Base-by-base conservation (phyloP, 371 early-diverging fungal species). In the Syncephalastrum contaminatum region DNA sequence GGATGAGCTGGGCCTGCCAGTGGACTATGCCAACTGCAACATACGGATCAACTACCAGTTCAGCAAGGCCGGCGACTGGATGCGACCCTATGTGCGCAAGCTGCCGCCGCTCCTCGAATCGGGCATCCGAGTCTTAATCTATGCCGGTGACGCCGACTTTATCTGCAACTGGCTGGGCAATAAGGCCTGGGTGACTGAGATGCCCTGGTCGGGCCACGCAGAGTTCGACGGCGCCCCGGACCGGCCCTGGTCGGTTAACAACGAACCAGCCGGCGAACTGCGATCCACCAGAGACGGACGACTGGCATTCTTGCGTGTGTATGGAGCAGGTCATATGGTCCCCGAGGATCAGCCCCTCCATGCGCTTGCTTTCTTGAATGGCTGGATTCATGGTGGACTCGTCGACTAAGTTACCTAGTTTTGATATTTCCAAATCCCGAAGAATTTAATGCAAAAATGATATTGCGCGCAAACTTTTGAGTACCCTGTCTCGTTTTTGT, bases 121-220 rank as follows among this genome's bases (percentile, higher is more conserved):
- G 48, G 89, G 88, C 43, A 79, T 96, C 64, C 76, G 83, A 15
- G 81, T 96, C 12, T 72, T 97, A 56, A 69, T 97, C 50, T 97
- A 95, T 72, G 92, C 94, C 59, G 97, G 97, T 51, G 85, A 90
- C 61, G 88, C 89, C 4, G 91, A 91, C 65, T 90, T 80, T 60
- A 89, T 90, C 50, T 91, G 93, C 80, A 92, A 92, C 71, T 95
- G 94, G 94, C 86, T 90, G 64, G 96, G 96, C 51, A 96, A 94
- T 84, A 92, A 92, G 80, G 95, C 93, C 2, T 96, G 94, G 94
- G 75, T 90, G 7, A 55, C 85, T 40, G 84, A 75, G 19, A 73
- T 97, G 48, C 84, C 85, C 40, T 97, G 98, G 98, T 63, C 72
- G 36, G 94, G 93, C 40, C 70, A 83, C 56, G 58, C 70, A 4